Percentiles rank a stretch among this genome's conserved stretches.
These are phyloP conservation scores for Yarrowia deformans DNA, from an alignment of 805 yeast genomes.

Conservation along the genomic window DNA sequence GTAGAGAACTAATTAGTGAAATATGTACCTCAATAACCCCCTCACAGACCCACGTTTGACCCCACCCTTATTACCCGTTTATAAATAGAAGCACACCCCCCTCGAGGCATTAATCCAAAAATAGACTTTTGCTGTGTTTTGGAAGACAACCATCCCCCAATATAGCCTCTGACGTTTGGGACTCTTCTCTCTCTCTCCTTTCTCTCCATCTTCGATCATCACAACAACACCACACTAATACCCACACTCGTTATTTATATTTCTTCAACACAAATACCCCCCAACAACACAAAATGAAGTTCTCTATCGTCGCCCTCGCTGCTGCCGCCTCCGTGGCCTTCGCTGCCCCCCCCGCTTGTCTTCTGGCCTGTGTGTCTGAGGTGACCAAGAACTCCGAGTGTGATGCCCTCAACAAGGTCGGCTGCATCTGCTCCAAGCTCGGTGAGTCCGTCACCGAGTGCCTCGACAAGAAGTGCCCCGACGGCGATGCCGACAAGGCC, in stretches of 20 bases:
- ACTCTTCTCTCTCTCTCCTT: background rate
- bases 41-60: background rate
- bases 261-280: slow-evolving; percentile 7
- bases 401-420: slow-evolving; percentile 64
- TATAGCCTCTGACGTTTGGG: slow-evolving; percentile 18
- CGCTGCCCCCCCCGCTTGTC: slow-evolving; percentile 89
- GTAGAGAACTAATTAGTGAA: too few relatives aligned
- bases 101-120: slow-evolving; percentile 36
- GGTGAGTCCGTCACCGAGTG: slow-evolving; percentile 64
- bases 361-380: slow-evolving; percentile 84
- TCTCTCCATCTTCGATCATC: slow-evolving; percentile 31
- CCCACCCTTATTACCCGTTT: background rate
- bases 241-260: slow-evolving; percentile 38
- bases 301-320: slow-evolving; percentile 51
- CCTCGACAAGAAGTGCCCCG: slow-evolving; percentile 73
- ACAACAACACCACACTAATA: slow-evolving; percentile 21
- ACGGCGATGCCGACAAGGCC: slow-evolving; percentile 65
- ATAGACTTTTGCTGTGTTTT: slow-evolving; percentile 26
- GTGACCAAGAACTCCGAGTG: slow-evolving; percentile 66
- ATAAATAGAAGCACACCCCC: slow-evolving; percentile 15
- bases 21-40: too few relatives aligned
- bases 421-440: slow-evolving; percentile 72
- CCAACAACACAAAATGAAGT: slow-evolving; percentile 41
- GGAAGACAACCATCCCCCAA: slow-evolving; percentile 2
- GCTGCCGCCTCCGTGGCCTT: slow-evolving; percentile 57